Evolutionary conservation across 768 basidiomycete genomes (phyloP).

Genomic region (Agaricus blazei): DNA sequence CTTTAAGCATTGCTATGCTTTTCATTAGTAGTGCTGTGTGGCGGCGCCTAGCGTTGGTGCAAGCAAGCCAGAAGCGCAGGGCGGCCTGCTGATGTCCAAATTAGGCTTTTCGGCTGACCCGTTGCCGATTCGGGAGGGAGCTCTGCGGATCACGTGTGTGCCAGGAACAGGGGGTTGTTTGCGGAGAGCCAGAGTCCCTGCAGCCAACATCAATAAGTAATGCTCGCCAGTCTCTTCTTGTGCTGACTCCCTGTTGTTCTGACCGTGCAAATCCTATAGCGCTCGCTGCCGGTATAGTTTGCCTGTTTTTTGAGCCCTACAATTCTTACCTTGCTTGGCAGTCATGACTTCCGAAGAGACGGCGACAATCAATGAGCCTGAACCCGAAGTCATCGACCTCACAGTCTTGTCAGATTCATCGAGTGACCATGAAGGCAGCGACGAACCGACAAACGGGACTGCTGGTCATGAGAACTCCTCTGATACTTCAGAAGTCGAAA

Average conservation of each 20-base stretch:
- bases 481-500: slow-evolving; percentile 27
- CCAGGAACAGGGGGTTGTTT: slow-evolving; percentile 5
- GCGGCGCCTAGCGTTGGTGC: too few species aligned
- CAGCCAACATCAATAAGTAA: slow-evolving; percentile 3
- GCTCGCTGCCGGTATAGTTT: background rate
- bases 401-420: slow-evolving; percentile 33
- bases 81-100: too few species aligned
- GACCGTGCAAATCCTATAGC: background rate
- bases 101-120: too few species aligned
- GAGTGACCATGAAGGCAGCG: slow-evolving; percentile 17
- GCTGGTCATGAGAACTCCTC: slow-evolving; percentile 13
- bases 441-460: slow-evolving; percentile 13
- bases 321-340: slow-evolving; percentile 9
- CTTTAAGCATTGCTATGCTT: too few species aligned
- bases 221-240: slow-evolving; percentile 4
- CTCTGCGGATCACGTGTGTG: slow-evolving; percentile 4
- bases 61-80: too few species aligned
- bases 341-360: slow-evolving; percentile 18
- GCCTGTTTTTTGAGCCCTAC: background rate
- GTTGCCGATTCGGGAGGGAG: too few species aligned
- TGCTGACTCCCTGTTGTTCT: slow-evolving; percentile 4
- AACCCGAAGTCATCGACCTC: slow-evolving; percentile 39
- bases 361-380: slow-evolving; percentile 4
- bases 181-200: background rate
- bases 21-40: too few species aligned